Evolutionary conservation across 495 filamentous ascomycete genomes (phyloP).

Genomic region (Aspergillus saccharolyticus): DNA sequence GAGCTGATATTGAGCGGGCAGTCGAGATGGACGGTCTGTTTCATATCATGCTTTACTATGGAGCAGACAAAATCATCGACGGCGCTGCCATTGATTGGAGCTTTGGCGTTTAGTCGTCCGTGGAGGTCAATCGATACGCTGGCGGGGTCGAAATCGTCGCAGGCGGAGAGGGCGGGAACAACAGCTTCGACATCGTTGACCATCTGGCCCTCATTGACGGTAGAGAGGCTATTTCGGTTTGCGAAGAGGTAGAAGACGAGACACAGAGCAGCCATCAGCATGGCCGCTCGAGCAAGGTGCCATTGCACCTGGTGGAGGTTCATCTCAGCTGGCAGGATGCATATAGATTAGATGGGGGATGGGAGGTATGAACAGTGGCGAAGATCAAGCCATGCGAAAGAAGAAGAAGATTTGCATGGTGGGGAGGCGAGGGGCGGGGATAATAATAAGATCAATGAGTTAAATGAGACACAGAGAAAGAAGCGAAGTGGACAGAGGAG

Average conservation of each 20-base stretch:
- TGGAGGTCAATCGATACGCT: not conserved
- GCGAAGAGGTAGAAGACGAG: not conserved
- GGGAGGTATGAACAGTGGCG: not conserved
- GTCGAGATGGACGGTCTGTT: not conserved
- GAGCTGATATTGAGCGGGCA: conserved; percentile 10
- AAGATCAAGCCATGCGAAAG: not conserved
- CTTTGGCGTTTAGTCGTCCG: not conserved
- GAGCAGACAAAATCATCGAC: not conserved
- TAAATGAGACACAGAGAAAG: too few species aligned
- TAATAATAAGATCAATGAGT: not conserved
- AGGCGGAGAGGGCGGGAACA: not conserved
- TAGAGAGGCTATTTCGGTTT: not conserved
- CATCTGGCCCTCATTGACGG: not conserved
- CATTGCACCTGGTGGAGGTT: not conserved
- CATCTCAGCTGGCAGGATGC: not conserved
- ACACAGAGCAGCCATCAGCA: not conserved
- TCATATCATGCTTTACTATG: not conserved
- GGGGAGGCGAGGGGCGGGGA: not conserved
- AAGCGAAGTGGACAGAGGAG: not conserved
- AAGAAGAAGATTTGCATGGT: not conserved
- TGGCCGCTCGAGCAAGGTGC: not conserved
- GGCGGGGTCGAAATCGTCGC: not conserved
- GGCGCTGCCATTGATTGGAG: not conserved
- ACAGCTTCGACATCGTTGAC: not conserved
- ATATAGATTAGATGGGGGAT: not conserved